Conservation (phyloP, 208 protist species). For the Herpetomonas samuelpessoai region DNA sequence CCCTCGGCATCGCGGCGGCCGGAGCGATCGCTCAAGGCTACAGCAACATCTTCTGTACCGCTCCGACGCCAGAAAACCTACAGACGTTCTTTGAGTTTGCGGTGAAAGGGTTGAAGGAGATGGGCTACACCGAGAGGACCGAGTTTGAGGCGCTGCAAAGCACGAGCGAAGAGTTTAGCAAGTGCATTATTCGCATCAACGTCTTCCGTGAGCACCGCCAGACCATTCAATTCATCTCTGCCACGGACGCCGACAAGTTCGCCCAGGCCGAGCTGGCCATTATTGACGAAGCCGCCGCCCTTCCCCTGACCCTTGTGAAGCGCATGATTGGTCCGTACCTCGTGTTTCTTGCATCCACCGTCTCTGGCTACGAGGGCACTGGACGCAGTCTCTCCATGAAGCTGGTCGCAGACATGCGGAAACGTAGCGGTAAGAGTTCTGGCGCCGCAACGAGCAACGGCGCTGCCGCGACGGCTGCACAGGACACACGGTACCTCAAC, state of each 20-base stretch:
- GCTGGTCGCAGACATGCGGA: constrained; percentile 97
- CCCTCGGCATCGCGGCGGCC: constrained; percentile 94
- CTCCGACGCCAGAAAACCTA: constrained; percentile 97
- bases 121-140: constrained; percentile 96
- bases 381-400: constrained; percentile 99
- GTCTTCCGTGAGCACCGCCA: constrained; percentile 97
- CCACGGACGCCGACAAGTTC: constrained; percentile 90
- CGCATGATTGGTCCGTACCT: constrained; percentile 97
- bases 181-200: constrained; percentile 97
- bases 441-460: constrained; percentile 1
- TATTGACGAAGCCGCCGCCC: constrained; percentile 99
- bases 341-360: constrained; percentile 98
- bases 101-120: constrained; percentile 94
- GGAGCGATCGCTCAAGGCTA: constrained; percentile 97
- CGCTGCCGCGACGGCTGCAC: constrained; percentile 3
- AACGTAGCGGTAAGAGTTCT: constrained; percentile 30
- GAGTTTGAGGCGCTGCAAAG: constrained; percentile 98
- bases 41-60: constrained; percentile 99
- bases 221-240: constrained; percentile 98
- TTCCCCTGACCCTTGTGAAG: constrained; percentile 98
- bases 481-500: constrained; percentile 72
- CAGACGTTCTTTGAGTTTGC: constrained; percentile 99
- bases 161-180: constrained; percentile 92
- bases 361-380: constrained; percentile 99
- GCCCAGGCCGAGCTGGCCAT: constrained; percentile 98